Evolutionary conservation across 129 eudicot genomes (phyloP), one percentile per base, ranked within the genome.

Genomic region (Pittosporum tobira): DNA sequence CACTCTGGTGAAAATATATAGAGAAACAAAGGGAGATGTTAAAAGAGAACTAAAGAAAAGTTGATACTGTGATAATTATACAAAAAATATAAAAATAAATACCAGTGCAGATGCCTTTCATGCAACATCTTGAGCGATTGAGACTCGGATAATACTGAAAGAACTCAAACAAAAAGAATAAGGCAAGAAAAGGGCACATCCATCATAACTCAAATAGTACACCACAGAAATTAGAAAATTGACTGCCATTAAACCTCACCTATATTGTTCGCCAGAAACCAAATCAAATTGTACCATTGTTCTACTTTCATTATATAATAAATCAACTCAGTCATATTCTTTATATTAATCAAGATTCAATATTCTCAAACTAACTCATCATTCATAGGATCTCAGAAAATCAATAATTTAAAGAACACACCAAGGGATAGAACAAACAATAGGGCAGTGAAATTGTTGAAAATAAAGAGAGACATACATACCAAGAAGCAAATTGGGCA

Each of bases 401-500:
- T 34, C 40, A 34, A 6, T 34, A 9, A 34, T 6, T 34, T 34
- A 6, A 7, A 8, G 10, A 34, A 34, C 40, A 34, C 40, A n/a
- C n/a, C n/a, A 34, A 34, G 40, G 40, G 13, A 34, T 12, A 0
- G 40, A 45, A 15, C 23, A 45, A 45, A 45, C 23, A 45, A 45
- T 16, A 45, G 49, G 22, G 49, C 49, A 45, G 18, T 2, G 4
- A 2, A 13, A 40, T 40, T 40, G n/a, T n/a, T 11, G 46, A 12
- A 4, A 51, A 0, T 6, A 52, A 0, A 21, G 5, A 56, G 13
- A 6, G 43, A 28, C 52, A 49, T 31, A 81, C 93, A 57, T 14
- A 91, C 99, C 94, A 91, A 77, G 82, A 91, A 93, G 71, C 99
- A 93, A 76, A 93, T 93, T 54, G 96, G 99, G 73, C 99, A 93